Percentiles rank a stretch among this genome's conserved stretches.
Conservation (phyloP, 2,329 filamentous ascomycete genomes). For the Aspergillus flavus region DNA sequence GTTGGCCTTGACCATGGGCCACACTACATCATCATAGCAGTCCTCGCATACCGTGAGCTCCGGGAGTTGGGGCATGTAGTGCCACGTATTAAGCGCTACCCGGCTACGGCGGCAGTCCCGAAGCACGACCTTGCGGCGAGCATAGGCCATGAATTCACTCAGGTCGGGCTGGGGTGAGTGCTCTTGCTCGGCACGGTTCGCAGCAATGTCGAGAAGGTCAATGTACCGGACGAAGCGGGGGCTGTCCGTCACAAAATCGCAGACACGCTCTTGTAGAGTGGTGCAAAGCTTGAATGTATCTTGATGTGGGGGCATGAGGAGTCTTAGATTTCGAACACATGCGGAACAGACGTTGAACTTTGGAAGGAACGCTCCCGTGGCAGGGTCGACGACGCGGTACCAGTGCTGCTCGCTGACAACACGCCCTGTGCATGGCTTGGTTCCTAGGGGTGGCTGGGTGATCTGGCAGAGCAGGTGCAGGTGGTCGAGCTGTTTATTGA, state of each 20-base stretch:
- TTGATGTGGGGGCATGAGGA: conserved; percentile 71
- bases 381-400: conserved; percentile 74
- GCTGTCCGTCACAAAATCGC: conserved; percentile 68
- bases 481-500: conserved; percentile 68
- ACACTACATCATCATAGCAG: conserved; percentile 81
- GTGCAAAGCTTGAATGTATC: conserved; percentile 62
- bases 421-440: conserved; percentile 62
- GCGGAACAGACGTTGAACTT: conserved; percentile 75
- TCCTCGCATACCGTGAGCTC: conserved; percentile 84
- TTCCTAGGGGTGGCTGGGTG: conserved; percentile 61
- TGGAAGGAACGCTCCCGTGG: conserved; percentile 63
- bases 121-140: conserved; percentile 60
- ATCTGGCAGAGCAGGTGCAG: conserved; percentile 71
- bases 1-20: conserved; percentile 62
- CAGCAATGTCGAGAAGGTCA: conserved; percentile 58
- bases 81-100: conserved; percentile 70
- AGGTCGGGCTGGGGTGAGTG: conserved; percentile 53
- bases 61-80: conserved; percentile 73
- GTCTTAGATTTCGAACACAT: conserved; percentile 72
- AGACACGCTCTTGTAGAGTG: conserved; percentile 57
- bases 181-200: conserved; percentile 42
- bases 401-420: conserved; percentile 64
- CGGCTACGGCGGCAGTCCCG: conserved; percentile 68
- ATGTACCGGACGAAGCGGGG: conserved; percentile 60
- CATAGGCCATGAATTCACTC: conserved; percentile 63